Evolutionary conservation across 495 filamentous ascomycete species (phyloP).

Genomic region (Lentithecium fluviatile): DNA sequence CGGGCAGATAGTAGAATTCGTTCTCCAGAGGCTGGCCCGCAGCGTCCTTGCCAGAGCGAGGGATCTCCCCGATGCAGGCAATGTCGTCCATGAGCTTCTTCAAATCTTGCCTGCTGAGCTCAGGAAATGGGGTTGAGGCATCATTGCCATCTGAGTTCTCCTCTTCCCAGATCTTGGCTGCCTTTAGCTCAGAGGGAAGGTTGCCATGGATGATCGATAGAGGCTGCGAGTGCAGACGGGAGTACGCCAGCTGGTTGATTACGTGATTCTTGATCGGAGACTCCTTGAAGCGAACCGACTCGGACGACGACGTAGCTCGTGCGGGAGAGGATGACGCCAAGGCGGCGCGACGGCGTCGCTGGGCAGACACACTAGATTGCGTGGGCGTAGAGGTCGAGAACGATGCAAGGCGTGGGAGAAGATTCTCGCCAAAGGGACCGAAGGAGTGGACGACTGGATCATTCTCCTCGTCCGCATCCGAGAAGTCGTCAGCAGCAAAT

Average conservation of each 20-base stretch:
- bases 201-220: constrained; percentile 83
- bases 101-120: constrained; percentile 50
- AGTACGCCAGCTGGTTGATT: constrained; percentile 93
- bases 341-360: constrained; percentile 19
- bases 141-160: constrained; percentile 1
- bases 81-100: constrained; percentile 68
- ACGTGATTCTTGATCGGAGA: constrained; percentile 64
- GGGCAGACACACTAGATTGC: constrained; percentile 26
- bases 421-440: constrained; percentile 79
- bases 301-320: constrained; percentile 16
- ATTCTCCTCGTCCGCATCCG: constrained; percentile 86
- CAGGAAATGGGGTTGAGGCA: constrained; percentile 3
- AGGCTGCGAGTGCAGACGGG: constrained; percentile 87
- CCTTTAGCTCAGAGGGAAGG: constrained; percentile 66
- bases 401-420: constrained; percentile 74
- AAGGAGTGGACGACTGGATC: constrained; percentile 89
- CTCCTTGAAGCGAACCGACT: constrained; percentile 23
- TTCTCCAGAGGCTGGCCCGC: constrained; percentile 90
- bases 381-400: constrained; percentile 62
- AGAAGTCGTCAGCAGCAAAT: constrained; percentile 53
- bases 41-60: constrained; percentile 90
- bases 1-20: constrained; percentile 97
- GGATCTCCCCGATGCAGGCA: constrained; percentile 80
- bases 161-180: constrained; percentile 7
- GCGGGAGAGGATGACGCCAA: constrained; percentile 17